phyloP scores from a whole-genome alignment of 2,329 filamentous ascomycete species.

The Fusarium sororula region DNA sequence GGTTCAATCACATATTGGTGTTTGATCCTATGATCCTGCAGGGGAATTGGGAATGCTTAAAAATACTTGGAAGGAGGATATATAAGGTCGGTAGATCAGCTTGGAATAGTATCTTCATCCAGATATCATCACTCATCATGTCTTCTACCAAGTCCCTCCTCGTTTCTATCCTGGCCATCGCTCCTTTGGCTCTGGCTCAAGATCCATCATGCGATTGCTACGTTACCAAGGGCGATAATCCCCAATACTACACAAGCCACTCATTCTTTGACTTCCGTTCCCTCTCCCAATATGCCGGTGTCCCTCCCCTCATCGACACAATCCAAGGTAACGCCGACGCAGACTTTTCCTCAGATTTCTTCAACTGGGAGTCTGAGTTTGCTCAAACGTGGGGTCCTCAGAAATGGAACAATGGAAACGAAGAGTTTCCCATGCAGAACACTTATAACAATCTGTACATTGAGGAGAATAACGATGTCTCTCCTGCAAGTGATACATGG shows the following conservation, averaged over 20 bases:
- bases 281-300: conserved; percentile 39
- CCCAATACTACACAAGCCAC: conserved; percentile 40
- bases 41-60: neutral
- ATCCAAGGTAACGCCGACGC: conserved; percentile 46
- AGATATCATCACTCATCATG: conserved; percentile 26
- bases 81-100: conserved; percentile 1
- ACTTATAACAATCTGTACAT: conserved; percentile 56
- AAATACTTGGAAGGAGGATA: neutral
- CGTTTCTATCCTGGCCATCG: conserved; percentile 34
- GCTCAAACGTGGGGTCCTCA: conserved; percentile 48
- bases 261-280: conserved; percentile 47
- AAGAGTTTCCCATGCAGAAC: conserved; percentile 49
- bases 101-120: neutral
- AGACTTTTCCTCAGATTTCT: conserved; percentile 47
- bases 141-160: conserved; percentile 29
- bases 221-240: conserved; percentile 37
- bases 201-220: conserved; percentile 45
- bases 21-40: neutral
- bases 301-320: conserved; percentile 45
- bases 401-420: conserved; percentile 50
- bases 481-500: conserved; percentile 49
- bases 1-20: neutral
- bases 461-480: conserved; percentile 49
- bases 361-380: conserved; percentile 45
- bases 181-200: conserved; percentile 33